These are phyloP conservation scores for Hyaloscypha bicolor DNA, from an alignment of 495 filamentous ascomycete species.

Conservation along the genomic window DNA sequence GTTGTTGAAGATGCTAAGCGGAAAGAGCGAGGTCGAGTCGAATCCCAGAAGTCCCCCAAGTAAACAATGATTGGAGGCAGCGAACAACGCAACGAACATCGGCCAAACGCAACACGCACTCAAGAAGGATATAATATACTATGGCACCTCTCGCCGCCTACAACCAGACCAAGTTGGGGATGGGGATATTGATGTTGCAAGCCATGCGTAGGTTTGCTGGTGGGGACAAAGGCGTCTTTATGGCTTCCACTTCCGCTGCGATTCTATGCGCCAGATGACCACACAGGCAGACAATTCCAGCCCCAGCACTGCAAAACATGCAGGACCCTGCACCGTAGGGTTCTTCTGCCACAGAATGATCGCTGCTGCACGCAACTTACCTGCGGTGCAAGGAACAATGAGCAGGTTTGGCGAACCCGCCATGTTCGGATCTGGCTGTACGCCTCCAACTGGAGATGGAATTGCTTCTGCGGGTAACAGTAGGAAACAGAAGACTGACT, in stretches of 20 bases:
- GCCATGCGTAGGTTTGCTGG: not conserved
- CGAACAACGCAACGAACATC: not conserved
- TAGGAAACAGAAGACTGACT: slow-evolving; percentile 16
- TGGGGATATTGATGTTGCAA: slow-evolving; percentile 26
- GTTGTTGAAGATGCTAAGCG: slow-evolving; percentile 6
- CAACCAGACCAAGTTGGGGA: slow-evolving; percentile 9
- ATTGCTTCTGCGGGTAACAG: slow-evolving; percentile 23
- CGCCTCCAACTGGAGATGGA: slow-evolving; percentile 22
- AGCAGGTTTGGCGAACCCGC: slow-evolving; percentile 4
- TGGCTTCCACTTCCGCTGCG: slow-evolving; percentile 10
- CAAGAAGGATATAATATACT: not conserved
- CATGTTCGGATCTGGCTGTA: slow-evolving; percentile 13
- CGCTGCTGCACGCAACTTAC: slow-evolving; percentile 29
- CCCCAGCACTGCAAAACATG: slow-evolving; percentile 5
- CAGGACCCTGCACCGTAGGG: slow-evolving; percentile 1
- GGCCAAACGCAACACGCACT: slow-evolving; percentile 6
- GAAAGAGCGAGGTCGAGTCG: slow-evolving; percentile 11
- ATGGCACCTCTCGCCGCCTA: slow-evolving; percentile 3
- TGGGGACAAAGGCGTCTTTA: slow-evolving; percentile 27
- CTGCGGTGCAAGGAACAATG: slow-evolving; percentile 27
- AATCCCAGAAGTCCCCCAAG: slow-evolving; percentile 1
- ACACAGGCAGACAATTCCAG: slow-evolving; percentile 7
- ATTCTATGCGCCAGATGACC: slow-evolving; percentile 11
- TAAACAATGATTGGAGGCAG: slow-evolving; percentile 6
- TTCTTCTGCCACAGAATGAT: slow-evolving; percentile 19